Conservation (phyloP, 2,329 filamentous ascomycete genomes). For the Aspergillus ochraceus region DNA sequence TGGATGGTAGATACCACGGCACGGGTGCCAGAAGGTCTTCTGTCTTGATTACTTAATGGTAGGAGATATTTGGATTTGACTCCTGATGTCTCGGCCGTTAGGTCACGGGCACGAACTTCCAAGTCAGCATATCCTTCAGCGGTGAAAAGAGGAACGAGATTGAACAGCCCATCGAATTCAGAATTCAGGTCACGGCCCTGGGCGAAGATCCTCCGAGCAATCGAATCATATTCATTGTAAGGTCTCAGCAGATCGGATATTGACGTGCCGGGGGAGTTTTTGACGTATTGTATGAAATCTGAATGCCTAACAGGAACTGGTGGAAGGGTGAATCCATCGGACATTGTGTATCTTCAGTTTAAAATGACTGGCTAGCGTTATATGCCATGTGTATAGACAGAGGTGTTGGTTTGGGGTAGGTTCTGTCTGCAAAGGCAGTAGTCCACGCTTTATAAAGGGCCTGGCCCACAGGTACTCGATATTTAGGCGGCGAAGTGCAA, state of each 20-base stretch:
- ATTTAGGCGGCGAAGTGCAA: too few species aligned
- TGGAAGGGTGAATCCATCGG: not conserved
- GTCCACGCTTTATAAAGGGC: too few species aligned
- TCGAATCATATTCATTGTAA: conserved; percentile 34
- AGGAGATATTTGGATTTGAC: conserved; percentile 32
- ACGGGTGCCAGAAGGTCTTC: conserved; percentile 61
- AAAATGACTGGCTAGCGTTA: too few species aligned
- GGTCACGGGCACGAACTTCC: conserved; percentile 30
- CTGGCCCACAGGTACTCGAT: too few species aligned
- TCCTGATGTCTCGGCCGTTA: conserved; percentile 25
- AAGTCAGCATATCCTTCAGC: conserved; percentile 18
- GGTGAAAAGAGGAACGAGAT: conserved; percentile 33
- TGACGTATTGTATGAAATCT: not conserved
- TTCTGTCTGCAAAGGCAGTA: too few species aligned
- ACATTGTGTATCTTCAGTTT: too few species aligned
- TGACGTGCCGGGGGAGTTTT: not conserved
- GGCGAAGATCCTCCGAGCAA: conserved; percentile 35
- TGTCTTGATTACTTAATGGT: conserved; percentile 47
- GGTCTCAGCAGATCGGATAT: conserved; percentile 13
- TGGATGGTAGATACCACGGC: conserved; percentile 67
- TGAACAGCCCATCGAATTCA: conserved; percentile 27
- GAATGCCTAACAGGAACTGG: not conserved
- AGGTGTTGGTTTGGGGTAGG: too few species aligned
- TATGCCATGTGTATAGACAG: too few species aligned
- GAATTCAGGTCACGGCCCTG: conserved; percentile 30